phyloP scores from a whole-genome alignment of 164 flowering plant species.

The Vitis labrusca region DNA sequence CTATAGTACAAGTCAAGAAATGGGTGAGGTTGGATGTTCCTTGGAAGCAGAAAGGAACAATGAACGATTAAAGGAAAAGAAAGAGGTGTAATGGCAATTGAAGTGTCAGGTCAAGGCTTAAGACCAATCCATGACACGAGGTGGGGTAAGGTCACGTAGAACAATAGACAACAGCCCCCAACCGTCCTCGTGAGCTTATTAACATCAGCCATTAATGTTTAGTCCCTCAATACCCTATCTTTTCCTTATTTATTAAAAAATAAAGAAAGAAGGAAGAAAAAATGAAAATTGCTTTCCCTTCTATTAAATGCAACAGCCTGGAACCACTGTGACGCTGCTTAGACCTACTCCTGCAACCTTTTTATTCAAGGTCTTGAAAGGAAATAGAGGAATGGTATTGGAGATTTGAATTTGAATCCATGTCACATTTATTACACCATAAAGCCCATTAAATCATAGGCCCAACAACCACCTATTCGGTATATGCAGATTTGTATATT shows the following conservation, averaged over 20 bases:
- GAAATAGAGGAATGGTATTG: not conserved
- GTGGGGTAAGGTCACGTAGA: conserved; percentile 1
- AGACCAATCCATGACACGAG: no score
- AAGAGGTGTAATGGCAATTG: no score
- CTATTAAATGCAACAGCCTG: not conserved
- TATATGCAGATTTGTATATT: no score
- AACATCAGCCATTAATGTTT: conserved; percentile 18
- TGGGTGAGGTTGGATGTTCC: no score
- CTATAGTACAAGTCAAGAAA: no score
- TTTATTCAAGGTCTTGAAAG: no score
- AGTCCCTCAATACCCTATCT: not conserved
- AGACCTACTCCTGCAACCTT: no score
- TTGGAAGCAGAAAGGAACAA: no score
- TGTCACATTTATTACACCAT: not conserved
- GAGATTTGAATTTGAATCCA: not conserved
- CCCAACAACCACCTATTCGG: not conserved
- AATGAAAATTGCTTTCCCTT: conserved; percentile 1
- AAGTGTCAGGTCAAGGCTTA: no score
- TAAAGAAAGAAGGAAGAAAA: no score
- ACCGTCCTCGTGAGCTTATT: conserved; percentile 15
- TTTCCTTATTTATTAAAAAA: not conserved
- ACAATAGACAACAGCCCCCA: conserved; percentile 7
- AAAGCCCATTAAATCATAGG: not conserved
- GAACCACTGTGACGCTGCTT: no score
- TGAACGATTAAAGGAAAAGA: no score